phyloP scores from a whole-genome alignment of 2,329 filamentous ascomycete genomes.

The Gaeumannomyces tritici region DNA sequence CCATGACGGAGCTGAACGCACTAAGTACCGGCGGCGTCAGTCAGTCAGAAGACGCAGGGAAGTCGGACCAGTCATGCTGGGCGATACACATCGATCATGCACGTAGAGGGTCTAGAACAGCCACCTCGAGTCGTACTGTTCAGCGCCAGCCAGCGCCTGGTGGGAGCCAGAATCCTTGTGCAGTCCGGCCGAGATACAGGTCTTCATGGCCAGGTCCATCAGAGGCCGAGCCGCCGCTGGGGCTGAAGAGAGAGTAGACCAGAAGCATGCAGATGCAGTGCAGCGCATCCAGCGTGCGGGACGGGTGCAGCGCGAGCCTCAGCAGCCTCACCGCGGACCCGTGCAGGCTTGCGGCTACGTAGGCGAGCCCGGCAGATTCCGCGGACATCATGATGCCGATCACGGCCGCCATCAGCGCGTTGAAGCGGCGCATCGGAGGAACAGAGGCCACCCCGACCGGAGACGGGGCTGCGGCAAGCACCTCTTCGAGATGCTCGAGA shows the following conservation, averaged over 20 bases:
- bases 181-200: slow-evolving; percentile 16
- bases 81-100: neutral
- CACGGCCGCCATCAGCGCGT: slow-evolving; percentile 1
- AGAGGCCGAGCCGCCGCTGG: slow-evolving; percentile 18
- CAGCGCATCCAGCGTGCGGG: slow-evolving; percentile 2
- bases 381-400: no score
- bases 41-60: no score
- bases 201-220: slow-evolving; percentile 19
- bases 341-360: slow-evolving; percentile 2
- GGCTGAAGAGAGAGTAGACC: slow-evolving; percentile 14
- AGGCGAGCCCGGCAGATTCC: neutral
- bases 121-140: neutral
- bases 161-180: slow-evolving; percentile 13
- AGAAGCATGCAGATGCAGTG: slow-evolving; percentile 9
- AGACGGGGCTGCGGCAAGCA: no score
- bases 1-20: slow-evolving; percentile 1
- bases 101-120: slow-evolving; percentile 8
- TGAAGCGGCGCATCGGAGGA: neutral
- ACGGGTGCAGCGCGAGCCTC: neutral
- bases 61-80: no score
- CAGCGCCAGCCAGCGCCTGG: neutral
- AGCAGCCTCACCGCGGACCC: slow-evolving; percentile 4
- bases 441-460: no score
- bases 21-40: no score
- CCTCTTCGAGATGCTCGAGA: neutral